Percentiles rank a stretch among this genome's conserved stretches.
phyloP scores from a whole-genome alignment of 179 eudicot species.

The Camellia oleifera region DNA sequence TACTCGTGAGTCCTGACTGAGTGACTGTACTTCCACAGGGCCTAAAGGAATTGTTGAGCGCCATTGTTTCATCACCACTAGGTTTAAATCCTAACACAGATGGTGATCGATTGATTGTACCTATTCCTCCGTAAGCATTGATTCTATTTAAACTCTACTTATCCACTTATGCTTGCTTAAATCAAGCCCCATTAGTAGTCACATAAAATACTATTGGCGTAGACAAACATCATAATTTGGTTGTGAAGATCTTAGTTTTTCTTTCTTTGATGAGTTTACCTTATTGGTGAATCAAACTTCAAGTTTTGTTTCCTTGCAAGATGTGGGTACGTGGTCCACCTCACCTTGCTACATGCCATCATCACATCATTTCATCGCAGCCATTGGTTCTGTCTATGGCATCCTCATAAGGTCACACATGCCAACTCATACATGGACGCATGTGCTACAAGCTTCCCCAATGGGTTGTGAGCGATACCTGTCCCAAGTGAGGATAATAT shows the following conservation, averaged over 20 bases:
- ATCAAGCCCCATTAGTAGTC: background rate
- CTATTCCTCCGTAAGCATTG: constrained; percentile 74
- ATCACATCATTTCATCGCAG: background rate
- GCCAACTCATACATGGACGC: background rate
- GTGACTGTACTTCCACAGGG: constrained; percentile 46
- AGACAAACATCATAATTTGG: background rate
- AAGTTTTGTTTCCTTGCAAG: background rate
- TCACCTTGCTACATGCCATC: background rate
- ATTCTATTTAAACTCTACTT: background rate
- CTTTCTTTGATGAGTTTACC: background rate
- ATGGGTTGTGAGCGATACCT: background rate
- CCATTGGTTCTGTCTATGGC: background rate
- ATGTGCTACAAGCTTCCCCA: background rate
- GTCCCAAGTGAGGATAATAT: no score
- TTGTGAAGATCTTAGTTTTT: background rate
- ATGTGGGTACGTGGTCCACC: background rate
- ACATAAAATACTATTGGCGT: background rate
- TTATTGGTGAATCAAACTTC: background rate
- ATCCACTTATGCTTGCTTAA: background rate
- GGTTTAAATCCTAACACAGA: constrained; percentile 83
- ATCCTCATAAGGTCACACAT: background rate
- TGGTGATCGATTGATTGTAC: constrained; percentile 63
- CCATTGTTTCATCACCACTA: constrained; percentile 78
- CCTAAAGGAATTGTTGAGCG: constrained; percentile 79
- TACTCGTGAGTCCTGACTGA: background rate